Percentiles rank a stretch among this genome's conserved stretches.
Conservation (phyloP, 2,329 filamentous ascomycete genomes). For the Colletotrichum brevisporum region DNA sequence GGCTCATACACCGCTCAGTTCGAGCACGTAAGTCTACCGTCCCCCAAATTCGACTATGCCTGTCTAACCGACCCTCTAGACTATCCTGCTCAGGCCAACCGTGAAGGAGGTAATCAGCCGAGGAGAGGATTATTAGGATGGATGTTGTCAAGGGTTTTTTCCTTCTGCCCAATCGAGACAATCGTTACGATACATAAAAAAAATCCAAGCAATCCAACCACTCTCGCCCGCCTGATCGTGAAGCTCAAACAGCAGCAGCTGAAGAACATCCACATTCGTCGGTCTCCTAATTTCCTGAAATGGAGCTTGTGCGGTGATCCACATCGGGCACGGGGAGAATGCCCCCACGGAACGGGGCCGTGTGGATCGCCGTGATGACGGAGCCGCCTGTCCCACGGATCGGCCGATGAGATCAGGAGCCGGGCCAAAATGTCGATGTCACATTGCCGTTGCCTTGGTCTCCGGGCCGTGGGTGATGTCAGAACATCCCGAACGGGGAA, state of each 20-base stretch:
- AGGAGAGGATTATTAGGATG: slow-evolving; percentile 82
- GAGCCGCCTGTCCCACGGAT: background rate
- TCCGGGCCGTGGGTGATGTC: slow-evolving; percentile 12
- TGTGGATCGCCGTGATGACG: slow-evolving; percentile 4
- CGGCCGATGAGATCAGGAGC: background rate
- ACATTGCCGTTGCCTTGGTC: background rate
- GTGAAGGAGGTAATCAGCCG: slow-evolving; percentile 91
- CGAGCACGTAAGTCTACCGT: slow-evolving; percentile 81
- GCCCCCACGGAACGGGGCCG: slow-evolving; percentile 7
- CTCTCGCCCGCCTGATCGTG: background rate
- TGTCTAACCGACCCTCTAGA: slow-evolving; percentile 60
- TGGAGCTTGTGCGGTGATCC: too few species aligned
- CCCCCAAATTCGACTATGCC: background rate
- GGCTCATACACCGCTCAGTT: slow-evolving; percentile 95
- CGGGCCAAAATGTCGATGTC: background rate
- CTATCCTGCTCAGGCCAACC: slow-evolving; percentile 81
- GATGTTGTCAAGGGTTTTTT: slow-evolving; percentile 22
- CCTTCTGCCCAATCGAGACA: slow-evolving; percentile 33
- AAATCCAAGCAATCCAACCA: slow-evolving; percentile 30
- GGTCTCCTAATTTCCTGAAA: too few species aligned
- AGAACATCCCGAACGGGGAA: slow-evolving; percentile 2
- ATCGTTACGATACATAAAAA: slow-evolving; percentile 33
- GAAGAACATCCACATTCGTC: too few species aligned
- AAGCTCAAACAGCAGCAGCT: too few species aligned
- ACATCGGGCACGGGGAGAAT: too few species aligned